Conservation (phyloP, 805 yeast genomes). For the Wickerhamiella spandovensis region DNA sequence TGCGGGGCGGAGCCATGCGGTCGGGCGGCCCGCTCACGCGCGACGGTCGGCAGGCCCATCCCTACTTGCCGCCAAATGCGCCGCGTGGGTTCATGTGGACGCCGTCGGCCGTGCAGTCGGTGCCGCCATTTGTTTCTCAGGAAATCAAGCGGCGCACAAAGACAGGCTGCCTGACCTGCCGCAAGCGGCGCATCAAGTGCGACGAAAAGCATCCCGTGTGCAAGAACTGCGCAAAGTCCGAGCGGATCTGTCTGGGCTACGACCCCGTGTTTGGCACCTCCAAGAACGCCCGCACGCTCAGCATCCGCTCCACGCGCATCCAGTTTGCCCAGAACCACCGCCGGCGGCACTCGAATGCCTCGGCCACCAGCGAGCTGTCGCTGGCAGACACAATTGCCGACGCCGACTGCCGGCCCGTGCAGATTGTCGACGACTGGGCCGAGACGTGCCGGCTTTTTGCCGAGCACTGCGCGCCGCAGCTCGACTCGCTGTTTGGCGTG, state of each 20-base stretch:
- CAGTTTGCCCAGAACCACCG: conserved; percentile 6
- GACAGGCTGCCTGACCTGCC: conserved; percentile 65
- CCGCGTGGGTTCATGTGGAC: not conserved
- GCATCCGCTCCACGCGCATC: conserved; percentile 5
- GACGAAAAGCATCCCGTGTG: conserved; percentile 64
- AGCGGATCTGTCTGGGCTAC: conserved; percentile 57
- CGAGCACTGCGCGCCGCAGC: conserved; percentile 11
- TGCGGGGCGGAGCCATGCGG: not conserved
- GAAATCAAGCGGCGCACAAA: conserved; percentile 45
- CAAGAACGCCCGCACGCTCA: conserved; percentile 4
- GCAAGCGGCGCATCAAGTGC: conserved; percentile 59
- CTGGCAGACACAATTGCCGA: not conserved
- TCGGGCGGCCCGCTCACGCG: not conserved
- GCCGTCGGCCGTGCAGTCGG: not conserved
- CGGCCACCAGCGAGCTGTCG: not conserved
- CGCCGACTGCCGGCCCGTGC: not conserved
- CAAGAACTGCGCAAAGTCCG: conserved; percentile 50
- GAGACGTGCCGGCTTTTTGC: not conserved
- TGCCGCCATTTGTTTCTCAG: conserved; percentile 5
- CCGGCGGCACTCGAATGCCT: not conserved
- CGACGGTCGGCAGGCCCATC: not conserved
- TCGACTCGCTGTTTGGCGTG: conserved; percentile 19
- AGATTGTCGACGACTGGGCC: not conserved
- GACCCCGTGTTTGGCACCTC: conserved; percentile 28
- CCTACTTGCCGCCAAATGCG: not conserved